Conservation (phyloP, 2,329 filamentous ascomycete species). For the Aspergillus amoenus region DNA sequence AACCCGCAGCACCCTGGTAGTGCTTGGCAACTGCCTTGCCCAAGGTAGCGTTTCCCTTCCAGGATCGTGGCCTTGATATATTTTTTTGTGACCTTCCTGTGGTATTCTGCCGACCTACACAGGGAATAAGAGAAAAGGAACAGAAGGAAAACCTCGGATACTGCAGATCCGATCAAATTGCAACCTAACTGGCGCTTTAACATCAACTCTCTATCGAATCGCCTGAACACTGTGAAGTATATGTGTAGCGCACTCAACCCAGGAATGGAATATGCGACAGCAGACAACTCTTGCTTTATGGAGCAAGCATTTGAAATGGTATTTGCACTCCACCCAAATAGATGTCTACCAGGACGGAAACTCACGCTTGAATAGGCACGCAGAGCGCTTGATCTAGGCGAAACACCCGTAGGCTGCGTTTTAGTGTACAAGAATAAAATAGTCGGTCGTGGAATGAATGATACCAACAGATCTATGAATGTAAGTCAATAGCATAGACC, state of each 20-base stretch:
- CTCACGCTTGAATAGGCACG: constrained; percentile 62
- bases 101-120: too few relatives aligned
- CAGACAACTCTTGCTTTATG: constrained; percentile 66
- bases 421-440: constrained; percentile 77
- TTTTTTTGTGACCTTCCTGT: too few relatives aligned
- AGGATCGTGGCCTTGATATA: too few relatives aligned
- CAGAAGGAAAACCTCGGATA: background rate
- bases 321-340: constrained; percentile 16
- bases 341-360: constrained; percentile 3
- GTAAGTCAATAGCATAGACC: constrained; percentile 35
- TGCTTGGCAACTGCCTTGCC: too few relatives aligned
- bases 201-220: background rate
- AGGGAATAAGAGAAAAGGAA: background rate
- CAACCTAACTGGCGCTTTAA: background rate
- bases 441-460: constrained; percentile 92
- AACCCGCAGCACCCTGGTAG: too few relatives aligned
- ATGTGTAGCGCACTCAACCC: background rate
- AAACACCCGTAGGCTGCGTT: constrained; percentile 96
- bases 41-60: too few relatives aligned
- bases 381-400: constrained; percentile 77
- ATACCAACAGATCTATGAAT: constrained; percentile 83
- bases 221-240: background rate
- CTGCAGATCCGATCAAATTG: background rate
- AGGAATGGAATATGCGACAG: constrained; percentile 16
- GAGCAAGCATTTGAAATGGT: constrained; percentile 85